Evolutionary conservation across 1,139 yeast genomes (phyloP).

Genomic region (Saccharomyces hybrid): DNA sequence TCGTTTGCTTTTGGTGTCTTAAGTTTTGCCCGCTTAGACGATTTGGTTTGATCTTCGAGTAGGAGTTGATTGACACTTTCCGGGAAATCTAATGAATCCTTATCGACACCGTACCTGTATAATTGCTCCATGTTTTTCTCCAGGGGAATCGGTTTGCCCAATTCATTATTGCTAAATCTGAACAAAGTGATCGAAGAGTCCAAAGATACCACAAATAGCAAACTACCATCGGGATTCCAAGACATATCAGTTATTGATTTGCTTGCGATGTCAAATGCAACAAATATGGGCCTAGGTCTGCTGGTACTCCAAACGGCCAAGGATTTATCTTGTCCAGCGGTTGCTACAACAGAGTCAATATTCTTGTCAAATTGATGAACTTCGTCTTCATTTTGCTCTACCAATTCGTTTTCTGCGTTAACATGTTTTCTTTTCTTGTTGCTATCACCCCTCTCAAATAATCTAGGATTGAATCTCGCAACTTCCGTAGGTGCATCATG

Average conservation of each 20-base stretch:
- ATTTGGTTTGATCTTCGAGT: conserved; percentile 57
- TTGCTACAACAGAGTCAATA: conserved; percentile 49
- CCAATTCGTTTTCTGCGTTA: not conserved
- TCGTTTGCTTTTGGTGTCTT: conserved; percentile 4
- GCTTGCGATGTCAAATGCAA: conserved; percentile 52
- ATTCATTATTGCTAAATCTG: conserved; percentile 57
- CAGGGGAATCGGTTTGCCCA: conserved; percentile 62
- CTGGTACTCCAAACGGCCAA: conserved; percentile 65
- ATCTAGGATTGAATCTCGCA: conserved; percentile 74
- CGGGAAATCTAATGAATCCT: conserved; percentile 76
- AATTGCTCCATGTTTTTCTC: conserved; percentile 63
- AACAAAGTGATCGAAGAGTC: conserved; percentile 81
- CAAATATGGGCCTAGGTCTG: conserved; percentile 52
- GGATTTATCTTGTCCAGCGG: conserved; percentile 73
- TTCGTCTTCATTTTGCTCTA: conserved; percentile 6
- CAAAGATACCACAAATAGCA: conserved; percentile 64
- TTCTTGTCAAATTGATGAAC: conserved; percentile 14
- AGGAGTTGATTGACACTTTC: conserved; percentile 74
- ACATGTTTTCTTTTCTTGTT: conserved; percentile 4
- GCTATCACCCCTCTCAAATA: conserved; percentile 34
- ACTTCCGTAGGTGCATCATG: conserved; percentile 97
- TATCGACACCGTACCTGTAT: conserved; percentile 79
- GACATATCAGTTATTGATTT: conserved; percentile 66
- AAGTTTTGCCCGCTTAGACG: conserved; percentile 15
- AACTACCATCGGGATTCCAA: conserved; percentile 73